Evolutionary conservation across 2,329 filamentous ascomycete species (phyloP), one percentile per base, ranked within the genome.

Genomic region (Aspergillus tanneri): DNA sequence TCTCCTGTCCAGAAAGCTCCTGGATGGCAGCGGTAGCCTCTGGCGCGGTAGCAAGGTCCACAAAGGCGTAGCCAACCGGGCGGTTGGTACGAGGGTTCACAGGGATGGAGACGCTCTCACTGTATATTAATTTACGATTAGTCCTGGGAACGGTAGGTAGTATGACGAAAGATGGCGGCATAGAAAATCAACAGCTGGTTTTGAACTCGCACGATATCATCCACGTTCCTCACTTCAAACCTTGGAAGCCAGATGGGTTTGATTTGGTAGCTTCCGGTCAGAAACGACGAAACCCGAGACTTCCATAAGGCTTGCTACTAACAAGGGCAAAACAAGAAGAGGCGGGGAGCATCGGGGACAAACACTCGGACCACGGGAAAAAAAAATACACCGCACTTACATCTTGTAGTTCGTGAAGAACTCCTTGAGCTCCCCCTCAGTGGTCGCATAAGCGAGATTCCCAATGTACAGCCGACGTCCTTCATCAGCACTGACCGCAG

Each of bases 401-500:
- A 99, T 90, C 81, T 93, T 87, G 83, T 96, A 97, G 77, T 86
- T 88, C 83, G 93, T 92, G 87, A 99, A 99, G 84, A 99, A 99
- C 68, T 93, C 88, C 83, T 95, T 96, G 84, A 99, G 90, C 86
- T 96, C 90, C 87, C 88, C 93, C 88, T 97, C 93, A 76, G 90
- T 96, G 86, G 93, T 97, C 86, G 92, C 91, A 77, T 99, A 99
- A 70, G 93, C 93, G 85, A 99, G 88, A 83, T 99, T 99, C 82
- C 93, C 93, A 81, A 99, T 97, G 81, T 99, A 99, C 69, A 99
- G 87, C 80, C 93, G 90, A 81, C 93, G 90, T 76, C 93, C 92
- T 83, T 99, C 93, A 77, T 92, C 91, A 76, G 93, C 93, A 80
- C 90, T 96, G 78, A 90, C 90, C 75, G 93, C 86, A 71, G 93